Evolutionary conservation across 2,329 filamentous ascomycete genomes (phyloP).

Genomic region (Aspergillus pseudonomiae): DNA sequence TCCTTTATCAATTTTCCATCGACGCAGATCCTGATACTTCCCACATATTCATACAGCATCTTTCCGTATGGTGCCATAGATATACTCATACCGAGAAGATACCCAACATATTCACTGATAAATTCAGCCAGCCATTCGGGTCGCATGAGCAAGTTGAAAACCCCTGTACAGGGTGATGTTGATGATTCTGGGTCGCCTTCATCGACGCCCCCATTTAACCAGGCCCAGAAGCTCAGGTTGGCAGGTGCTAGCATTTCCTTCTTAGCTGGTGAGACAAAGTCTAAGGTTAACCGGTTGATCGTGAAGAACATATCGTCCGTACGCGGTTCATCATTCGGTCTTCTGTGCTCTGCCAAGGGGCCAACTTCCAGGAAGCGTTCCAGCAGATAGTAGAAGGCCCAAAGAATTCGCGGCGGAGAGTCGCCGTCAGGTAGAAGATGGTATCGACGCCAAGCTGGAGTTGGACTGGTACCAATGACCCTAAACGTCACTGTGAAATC

Average conservation of each 20-base stretch:
- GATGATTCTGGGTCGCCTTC: neutral
- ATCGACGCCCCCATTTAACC: neutral
- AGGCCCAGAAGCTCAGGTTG: neutral
- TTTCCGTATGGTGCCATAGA: neutral
- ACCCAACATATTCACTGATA: conserved; percentile 1
- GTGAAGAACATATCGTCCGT: neutral
- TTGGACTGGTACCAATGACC: neutral
- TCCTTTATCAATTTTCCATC: neutral
- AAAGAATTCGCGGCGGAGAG: neutral
- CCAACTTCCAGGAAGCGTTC: conserved; percentile 5
- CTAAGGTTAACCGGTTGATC: conserved; percentile 4
- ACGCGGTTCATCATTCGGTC: no score
- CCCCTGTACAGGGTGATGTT: neutral
- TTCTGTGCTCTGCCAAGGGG: conserved; percentile 1
- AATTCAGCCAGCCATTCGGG: conserved; percentile 3
- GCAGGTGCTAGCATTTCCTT: neutral
- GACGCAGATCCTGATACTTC: neutral
- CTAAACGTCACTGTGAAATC: neutral
- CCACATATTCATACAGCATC: neutral
- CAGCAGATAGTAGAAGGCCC: conserved; percentile 4
- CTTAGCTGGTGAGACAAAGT: neutral
- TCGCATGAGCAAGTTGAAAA: neutral
- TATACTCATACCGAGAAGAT: neutral
- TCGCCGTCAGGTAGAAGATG: neutral
- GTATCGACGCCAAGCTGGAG: neutral